A percentile compares a stretch with the other conserved stretches of the same genome.
These are phyloP conservation scores for Curvularia verruculosa DNA, from an alignment of 2,329 filamentous ascomycete species.

Conservation along the genomic window DNA sequence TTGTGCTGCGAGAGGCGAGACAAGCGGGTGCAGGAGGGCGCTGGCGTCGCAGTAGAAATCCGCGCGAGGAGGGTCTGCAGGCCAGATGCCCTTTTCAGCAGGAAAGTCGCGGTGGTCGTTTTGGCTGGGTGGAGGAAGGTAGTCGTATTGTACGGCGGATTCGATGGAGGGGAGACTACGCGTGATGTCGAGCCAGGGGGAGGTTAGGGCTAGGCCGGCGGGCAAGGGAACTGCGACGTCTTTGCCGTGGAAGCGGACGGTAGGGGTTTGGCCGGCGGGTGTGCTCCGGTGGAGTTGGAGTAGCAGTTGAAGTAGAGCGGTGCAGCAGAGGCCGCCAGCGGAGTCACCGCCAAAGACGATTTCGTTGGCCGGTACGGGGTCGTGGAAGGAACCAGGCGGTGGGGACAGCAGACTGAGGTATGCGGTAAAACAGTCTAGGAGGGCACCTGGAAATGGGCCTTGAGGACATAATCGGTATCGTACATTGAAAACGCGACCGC, in stretches of 20 bases:
- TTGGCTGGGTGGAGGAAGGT: slow-evolving; percentile 59
- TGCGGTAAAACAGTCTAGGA: slow-evolving; percentile 74
- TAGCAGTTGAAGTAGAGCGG: slow-evolving; percentile 71
- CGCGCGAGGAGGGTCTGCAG: slow-evolving; percentile 52
- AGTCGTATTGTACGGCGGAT: slow-evolving; percentile 64
- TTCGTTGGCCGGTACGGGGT: slow-evolving; percentile 66
- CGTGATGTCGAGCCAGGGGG: slow-evolving; percentile 75
- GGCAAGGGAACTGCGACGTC: slow-evolving; percentile 68
- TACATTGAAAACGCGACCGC: slow-evolving; percentile 72
- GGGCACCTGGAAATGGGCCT: slow-evolving; percentile 73
- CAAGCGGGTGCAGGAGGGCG: slow-evolving; percentile 68
- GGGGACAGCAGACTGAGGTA: slow-evolving; percentile 78
- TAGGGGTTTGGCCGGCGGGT: slow-evolving; percentile 51
- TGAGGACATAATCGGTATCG: slow-evolving; percentile 78
- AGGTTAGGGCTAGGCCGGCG: slow-evolving; percentile 66
- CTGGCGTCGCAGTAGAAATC: slow-evolving; percentile 56
- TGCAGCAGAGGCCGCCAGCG: slow-evolving; percentile 73
- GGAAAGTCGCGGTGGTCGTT: slow-evolving; percentile 49
- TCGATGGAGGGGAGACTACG: slow-evolving; percentile 65
- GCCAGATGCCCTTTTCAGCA: slow-evolving; percentile 57
- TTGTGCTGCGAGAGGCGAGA: slow-evolving; percentile 63
- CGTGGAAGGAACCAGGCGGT: slow-evolving; percentile 69
- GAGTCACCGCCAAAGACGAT: slow-evolving; percentile 77
- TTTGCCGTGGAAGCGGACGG: slow-evolving; percentile 66
- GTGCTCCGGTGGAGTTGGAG: slow-evolving; percentile 63